Base-by-base conservation (phyloP, 768 basidiomycete genomes). In the Infundibulicybe gibba region DNA sequence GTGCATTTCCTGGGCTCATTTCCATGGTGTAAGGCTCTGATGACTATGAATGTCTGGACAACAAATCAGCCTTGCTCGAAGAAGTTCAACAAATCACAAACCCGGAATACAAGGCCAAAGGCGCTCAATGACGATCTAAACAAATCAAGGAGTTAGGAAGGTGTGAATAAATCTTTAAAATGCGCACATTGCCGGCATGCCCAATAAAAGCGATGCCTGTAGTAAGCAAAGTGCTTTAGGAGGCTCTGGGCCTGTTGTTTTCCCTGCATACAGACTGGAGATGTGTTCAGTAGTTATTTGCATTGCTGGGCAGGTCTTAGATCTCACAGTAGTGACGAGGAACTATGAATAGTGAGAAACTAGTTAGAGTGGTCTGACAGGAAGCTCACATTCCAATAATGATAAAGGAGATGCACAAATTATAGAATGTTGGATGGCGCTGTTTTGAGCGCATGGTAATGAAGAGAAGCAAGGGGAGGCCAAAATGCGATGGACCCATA, bases 401-500 rank as follows among this genome's bases (percentile, higher is more conserved):
- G 11, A 75, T 68, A 49, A 75, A 77, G 13, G 68, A 67, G 6
- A 74, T 52, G 40, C 68, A 69, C 6, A 77, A 60, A 43, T 76
- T 77, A 11, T 74, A 52, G 48, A 77, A 75, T 8, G 76, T 75
- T 17, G 70, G 60, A 59, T 77, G 69, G 11, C 75, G 68, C 43
- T 70, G 61, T 57, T 67, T 72, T 32, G 71, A 72, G 45, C 67
- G 61, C 3, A 67, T 32, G 5, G 73, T 69, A 31, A 71, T 59
- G 3, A 60, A 60, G 5, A 79, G 56, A 6, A 78, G 57, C 15
- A 77, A 17, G 15, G 75, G 76, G 17, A 79, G 67, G 5, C 74
- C 74, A 45, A 76, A 58, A 52, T 77, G 75, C 11, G 75, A 74
- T 2, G 77, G 68, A 71, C 71, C 75, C 53, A 74, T 66, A 49